Base-by-base conservation (phyloP, 106 monocot genomes). In the Vanilla planifolia region DNA sequence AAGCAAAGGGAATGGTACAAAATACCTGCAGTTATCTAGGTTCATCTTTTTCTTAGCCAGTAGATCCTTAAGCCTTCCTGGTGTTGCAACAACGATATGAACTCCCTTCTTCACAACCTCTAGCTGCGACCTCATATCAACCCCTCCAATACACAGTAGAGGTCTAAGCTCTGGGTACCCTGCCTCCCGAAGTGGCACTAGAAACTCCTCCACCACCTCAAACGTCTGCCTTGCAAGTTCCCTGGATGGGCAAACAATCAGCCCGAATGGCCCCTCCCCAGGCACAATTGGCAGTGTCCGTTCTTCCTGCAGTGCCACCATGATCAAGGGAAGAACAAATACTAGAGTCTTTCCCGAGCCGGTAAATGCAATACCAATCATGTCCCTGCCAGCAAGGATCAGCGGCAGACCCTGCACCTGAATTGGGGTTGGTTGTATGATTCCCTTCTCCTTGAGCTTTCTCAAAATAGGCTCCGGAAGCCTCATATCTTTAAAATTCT, bases 11-110 rank as follows among this genome's bases (percentile, higher is more conserved):
- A 21, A 35, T 1, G 35, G 35, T 26, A 1, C 13, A 50, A 36
- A 66, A 51, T 71, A 95, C 94, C 94, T 95, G 80, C 94, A 95
- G 39, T 79, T 83, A 17, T 90, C 86, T 3, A 96, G 84, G 59
- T 83, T 96, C 95, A 96, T 96, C 80, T 81, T 90, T 73, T 96
- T 95, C 86, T 96, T 96, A 0, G 95, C 95, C 32, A 96, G 76
- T 64, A 96, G 60, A 59, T 96, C 96, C 67, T 91, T 96, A 50
- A 96, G 48, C 67, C 96, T 77, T 23, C 96, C 96, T 4, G 96
- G 96, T 9, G 96, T 96, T 13, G 96, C 96, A 34, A 96, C 91
- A n/a, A 91, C 96, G 46, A 91, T 91, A 50, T 96, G 91, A 28
- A 96, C 96, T 35, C 96, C 96, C 59, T 71, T 78, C 71, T 96